Base-by-base conservation (phyloP, 352 stramenopile genomes). In the Peronosclerospora sorghi region DNA sequence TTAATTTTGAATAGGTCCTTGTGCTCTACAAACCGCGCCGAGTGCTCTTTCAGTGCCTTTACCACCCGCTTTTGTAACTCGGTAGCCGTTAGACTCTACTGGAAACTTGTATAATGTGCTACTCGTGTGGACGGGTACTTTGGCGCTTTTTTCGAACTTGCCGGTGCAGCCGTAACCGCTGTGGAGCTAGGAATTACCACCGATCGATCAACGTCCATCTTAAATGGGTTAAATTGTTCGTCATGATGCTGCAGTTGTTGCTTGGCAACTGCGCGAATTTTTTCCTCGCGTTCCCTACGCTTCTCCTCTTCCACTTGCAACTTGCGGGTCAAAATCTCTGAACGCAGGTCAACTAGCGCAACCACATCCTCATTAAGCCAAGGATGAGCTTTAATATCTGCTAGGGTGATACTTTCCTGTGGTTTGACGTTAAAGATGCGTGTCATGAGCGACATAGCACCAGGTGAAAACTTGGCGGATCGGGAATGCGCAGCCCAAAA, bases 1-100 rank as follows among this genome's bases (percentile, higher is more conserved):
- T n/a, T n/a, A n/a, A n/a, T n/a, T n/a, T 86, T 86, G 41, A 86
- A 86, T 4, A 68, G 60, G 27, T 73, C 63, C 42, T 80, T 79
- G 53, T 75, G 72, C 29, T 48, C 51, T 20, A 80, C 57, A 30
- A 79, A 67, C 9, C 59, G 49, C 26, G 69, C 72, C 19, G 62
- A 65, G 12, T 71, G 21, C 20, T 82, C 65, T 15, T 45, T 50
- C 14, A 87, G 50, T 50, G n/a, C n/a, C n/a, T n/a, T n/a, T n/a
- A n/a, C n/a, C n/a, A n/a, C n/a, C n/a, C n/a, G n/a, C n/a, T n/a
- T 56, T 41, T 83, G 69, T 28, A 85, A 58, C 35, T 81, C 65
- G 12, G 46, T 51, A 3, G 72, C 65, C 20, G 62, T 29, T 0
- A 51, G 55, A 41, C 56, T 67, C 21, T 72, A 79, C 56, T 85